Evolutionary conservation across 768 basidiomycete genomes (phyloP).

Genomic region (Naganishia randhawae): DNA sequence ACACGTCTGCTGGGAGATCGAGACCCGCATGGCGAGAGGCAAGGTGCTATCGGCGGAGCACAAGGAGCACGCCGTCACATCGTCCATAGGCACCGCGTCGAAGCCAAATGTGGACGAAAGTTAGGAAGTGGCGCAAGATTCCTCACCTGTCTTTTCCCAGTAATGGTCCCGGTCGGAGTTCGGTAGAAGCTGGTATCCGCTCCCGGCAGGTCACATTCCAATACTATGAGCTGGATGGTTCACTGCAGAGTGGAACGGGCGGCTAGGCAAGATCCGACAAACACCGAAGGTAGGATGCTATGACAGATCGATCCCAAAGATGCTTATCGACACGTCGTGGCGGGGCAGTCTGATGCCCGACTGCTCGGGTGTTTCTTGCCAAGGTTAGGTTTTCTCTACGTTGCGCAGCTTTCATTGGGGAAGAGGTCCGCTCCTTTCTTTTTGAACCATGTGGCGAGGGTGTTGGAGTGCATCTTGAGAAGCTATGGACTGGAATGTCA

Average conservation of each 20-base stretch:
- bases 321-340: conserved; percentile 4
- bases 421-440: conserved; percentile 7
- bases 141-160: background rate
- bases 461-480: conserved; percentile 4
- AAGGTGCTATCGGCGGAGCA: background rate
- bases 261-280: background rate
- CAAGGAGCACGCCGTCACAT: background rate
- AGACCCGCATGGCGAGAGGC: background rate
- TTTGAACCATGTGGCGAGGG: conserved; percentile 8
- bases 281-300: background rate
- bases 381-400: background rate
- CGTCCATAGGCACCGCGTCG: background rate
- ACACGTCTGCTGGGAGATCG: background rate
- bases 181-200: background rate
- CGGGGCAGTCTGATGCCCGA: background rate
- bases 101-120: background rate
- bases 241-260: background rate
- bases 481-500: background rate
- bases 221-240: background rate
- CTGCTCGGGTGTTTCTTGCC: conserved; percentile 4
- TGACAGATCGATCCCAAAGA: conserved; percentile 4
- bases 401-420: conserved; percentile 1
- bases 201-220: background rate
- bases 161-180: background rate
- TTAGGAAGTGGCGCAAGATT: background rate